A percentile compares a stretch with the other conserved stretches of the same genome.
Conservation (phyloP, 129 eudicot species). For the Dittrichia graveolens region DNA sequence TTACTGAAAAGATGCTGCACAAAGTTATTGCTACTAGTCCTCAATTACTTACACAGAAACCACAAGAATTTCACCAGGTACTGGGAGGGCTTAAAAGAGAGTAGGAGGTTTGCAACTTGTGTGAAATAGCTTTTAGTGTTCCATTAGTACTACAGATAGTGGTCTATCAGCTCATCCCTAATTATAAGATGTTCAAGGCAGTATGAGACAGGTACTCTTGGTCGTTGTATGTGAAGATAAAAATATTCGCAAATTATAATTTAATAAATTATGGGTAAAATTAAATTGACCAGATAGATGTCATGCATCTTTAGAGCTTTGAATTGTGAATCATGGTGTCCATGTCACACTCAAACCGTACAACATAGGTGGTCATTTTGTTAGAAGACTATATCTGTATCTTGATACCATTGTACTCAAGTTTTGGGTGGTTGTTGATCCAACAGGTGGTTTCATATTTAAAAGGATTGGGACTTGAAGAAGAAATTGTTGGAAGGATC, state of each 20-base stretch:
- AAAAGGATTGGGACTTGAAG: constrained; percentile 67
- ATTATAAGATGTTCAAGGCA: neutral
- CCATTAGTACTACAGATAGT: neutral
- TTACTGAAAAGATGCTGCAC: constrained; percentile 54
- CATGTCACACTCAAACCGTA: no score
- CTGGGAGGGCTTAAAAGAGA: constrained; percentile 3
- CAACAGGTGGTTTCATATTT: constrained; percentile 65
- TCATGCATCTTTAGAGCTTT: no score
- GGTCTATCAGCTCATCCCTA: neutral
- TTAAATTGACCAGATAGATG: no score
- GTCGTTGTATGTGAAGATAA: no score
- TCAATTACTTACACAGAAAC: constrained; percentile 67
- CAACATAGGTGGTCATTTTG: neutral
- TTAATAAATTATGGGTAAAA: no score
- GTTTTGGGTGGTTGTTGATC: constrained; percentile 8
- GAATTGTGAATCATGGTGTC: no score
- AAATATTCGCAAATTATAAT: no score
- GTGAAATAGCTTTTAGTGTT: neutral
- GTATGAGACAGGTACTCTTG: no score
- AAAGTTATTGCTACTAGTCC: constrained; percentile 68
- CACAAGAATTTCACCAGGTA: constrained; percentile 73
- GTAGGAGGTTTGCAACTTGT: neutral
- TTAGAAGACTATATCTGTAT: neutral
- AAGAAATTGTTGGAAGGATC: constrained; percentile 53
- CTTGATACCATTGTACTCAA: neutral